Evolutionary conservation across 164 flowering plant species (phyloP).

Genomic region (Houttuynia cordata): DNA sequence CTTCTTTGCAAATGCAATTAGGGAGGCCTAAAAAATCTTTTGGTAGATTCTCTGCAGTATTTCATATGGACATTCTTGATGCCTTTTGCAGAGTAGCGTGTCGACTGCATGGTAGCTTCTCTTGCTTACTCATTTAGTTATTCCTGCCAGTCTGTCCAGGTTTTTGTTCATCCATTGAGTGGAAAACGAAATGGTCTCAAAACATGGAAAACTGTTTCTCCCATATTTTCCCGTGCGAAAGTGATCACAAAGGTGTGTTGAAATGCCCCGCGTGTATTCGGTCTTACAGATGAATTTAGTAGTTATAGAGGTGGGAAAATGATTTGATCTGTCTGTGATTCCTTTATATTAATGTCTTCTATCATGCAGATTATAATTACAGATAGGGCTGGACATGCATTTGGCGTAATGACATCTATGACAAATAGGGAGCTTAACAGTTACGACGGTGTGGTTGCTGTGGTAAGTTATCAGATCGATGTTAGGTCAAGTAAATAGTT

Average conservation of each 20-base stretch:
- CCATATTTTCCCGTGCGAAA: conserved; percentile 68
- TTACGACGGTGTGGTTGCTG: conserved; percentile 79
- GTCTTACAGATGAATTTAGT: not conserved
- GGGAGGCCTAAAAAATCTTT: conserved; percentile 71
- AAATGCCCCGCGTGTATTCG: not conserved
- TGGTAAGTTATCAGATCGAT: conserved; percentile 43
- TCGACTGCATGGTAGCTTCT: conserved; percentile 1
- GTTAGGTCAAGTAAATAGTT: not conserved
- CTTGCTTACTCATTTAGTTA: not conserved
- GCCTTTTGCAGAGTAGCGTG: not conserved
- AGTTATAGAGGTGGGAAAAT: not conserved
- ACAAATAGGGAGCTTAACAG: conserved; percentile 45
- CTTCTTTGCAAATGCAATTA: conserved; percentile 28
- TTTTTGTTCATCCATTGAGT: conserved; percentile 80
- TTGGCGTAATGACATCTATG: conserved; percentile 59
- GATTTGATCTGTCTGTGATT: too few species aligned
- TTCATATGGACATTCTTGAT: not conserved
- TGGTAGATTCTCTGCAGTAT: conserved; percentile 46
- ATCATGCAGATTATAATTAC: conserved; percentile 63
- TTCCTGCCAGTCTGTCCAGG: conserved; percentile 33
- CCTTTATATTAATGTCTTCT: too few species aligned
- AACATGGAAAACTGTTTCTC: conserved; percentile 72
- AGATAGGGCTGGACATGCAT: conserved; percentile 81
- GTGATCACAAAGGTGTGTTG: conserved; percentile 63
- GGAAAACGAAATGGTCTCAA: conserved; percentile 70